These are phyloP conservation scores for Protomyces gravidus DNA, from an alignment of 1,139 yeast genomes.

Conservation along the genomic window DNA sequence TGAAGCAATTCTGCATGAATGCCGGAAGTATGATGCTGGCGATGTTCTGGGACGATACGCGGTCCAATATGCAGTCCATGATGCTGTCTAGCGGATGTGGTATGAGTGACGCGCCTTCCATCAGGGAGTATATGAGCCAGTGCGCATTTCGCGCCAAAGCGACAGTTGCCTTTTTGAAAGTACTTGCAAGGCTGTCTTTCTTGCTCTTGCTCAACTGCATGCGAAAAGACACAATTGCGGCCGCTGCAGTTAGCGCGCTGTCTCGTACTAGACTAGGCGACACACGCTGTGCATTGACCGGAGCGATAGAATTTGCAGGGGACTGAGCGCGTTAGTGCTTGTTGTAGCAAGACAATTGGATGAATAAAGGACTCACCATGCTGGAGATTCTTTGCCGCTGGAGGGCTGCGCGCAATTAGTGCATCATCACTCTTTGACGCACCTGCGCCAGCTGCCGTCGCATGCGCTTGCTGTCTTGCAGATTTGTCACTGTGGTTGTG, in stretches of 20 bases:
- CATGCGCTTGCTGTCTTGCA: too few species aligned
- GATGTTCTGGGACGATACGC: conserved; percentile 21
- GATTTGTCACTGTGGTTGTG: too few species aligned
- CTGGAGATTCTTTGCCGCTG: conserved; percentile 23
- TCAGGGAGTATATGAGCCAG: conserved; percentile 59
- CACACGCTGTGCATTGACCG: conserved; percentile 26
- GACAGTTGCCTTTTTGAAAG: conserved; percentile 30
- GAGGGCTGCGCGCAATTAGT: conserved; percentile 1
- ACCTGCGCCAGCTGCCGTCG: too few species aligned
- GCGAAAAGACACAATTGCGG: conserved; percentile 53
- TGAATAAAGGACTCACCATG: conserved; percentile 18
- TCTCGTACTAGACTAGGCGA: background rate
- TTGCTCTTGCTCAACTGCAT: conserved; percentile 57
- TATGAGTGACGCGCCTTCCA: conserved; percentile 59
- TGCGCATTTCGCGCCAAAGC: conserved; percentile 30
- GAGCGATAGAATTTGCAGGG: conserved; percentile 27
- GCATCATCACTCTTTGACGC: too few species aligned
- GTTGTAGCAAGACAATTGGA: background rate
- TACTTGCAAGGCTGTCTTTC: conserved; percentile 48
- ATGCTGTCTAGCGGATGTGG: background rate
- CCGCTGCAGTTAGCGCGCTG: background rate
- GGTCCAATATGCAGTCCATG: conserved; percentile 7
- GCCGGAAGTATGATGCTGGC: conserved; percentile 3
- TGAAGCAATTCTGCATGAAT: conserved; percentile 23
- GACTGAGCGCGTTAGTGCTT: background rate